Evolutionary conservation across 202 grass and related monocot genomes (phyloP), one percentile per base, ranked within the genome.

Genomic region (Brachypodium distachyon): DNA sequence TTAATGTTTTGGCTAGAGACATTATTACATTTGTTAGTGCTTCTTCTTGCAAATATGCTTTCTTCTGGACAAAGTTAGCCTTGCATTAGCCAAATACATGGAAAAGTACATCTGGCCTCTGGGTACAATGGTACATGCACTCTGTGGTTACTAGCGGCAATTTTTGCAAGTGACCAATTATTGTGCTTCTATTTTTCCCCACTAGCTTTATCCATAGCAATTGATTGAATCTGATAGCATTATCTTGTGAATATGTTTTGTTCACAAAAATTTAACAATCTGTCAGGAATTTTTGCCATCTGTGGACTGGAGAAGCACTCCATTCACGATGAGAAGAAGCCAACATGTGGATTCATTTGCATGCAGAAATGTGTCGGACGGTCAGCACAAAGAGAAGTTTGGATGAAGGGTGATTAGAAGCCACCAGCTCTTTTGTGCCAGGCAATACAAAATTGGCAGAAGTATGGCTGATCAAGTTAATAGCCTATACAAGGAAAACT

Each of bases 401-500:
- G 40, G 29, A 28, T 64, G 17, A 75, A 55, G n/a, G 48, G 50
- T 40, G 25, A 47, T 47, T 61, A 76, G 9, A 25, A 27, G 10
- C 22, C 32, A 70, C 17, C 48, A 33, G 22, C 29, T 74, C 26
- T 57, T 69, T 57, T 70, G 72, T 47, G 74, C 9, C 50, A 61
- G 37, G 5, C 23, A 80, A 48, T 66, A 40, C 76, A 76, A 27
- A 72, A 63, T 76, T 61, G 36, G 44, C 42, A 56, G 16, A 76
- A 56, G 47, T 40, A 61, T 83, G 69, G 31, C 32, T 64, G 48
- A 47, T 80, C 48, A 82, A 52, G 41, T 26, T 51, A 46, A 17
- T 31, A 59, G 52, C 71, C 66, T 28, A 48, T 77, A 59, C 39
- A 66, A 41, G 79, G 57, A 73, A 82, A 77, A 18, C 50, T 61